Percentiles rank a stretch among this genome's conserved stretches.
phyloP scores from a whole-genome alignment of 768 basidiomycete genomes.

The Leccinum truebloodii region DNA sequence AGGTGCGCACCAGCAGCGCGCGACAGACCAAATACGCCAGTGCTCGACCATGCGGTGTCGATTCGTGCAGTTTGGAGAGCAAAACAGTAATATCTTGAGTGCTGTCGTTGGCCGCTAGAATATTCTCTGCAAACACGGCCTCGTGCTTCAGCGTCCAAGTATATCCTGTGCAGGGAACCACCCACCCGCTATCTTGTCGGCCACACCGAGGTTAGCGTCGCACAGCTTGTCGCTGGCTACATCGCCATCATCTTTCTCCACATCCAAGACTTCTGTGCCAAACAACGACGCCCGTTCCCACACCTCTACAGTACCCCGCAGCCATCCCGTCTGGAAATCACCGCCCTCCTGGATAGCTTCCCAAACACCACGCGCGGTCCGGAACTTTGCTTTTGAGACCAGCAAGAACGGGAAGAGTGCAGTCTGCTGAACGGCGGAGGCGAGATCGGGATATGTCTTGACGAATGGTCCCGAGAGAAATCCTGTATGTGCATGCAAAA shows the following conservation, averaged over 20 bases:
- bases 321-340: conserved; percentile 39
- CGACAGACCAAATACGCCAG: conserved; percentile 65
- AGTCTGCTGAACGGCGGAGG: conserved; percentile 43
- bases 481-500: conserved; percentile 54
- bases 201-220: conserved; percentile 53
- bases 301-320: conserved; percentile 54
- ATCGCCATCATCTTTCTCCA: conserved; percentile 32
- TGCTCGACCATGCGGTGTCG: conserved; percentile 51
- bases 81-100: conserved; percentile 48
- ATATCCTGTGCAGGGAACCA: neutral
- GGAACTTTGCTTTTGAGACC: conserved; percentile 69
- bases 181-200: conserved; percentile 66
- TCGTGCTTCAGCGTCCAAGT: neutral
- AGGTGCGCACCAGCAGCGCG: conserved; percentile 55
- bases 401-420: conserved; percentile 75
- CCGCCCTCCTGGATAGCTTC: conserved; percentile 50
- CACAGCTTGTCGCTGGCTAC: conserved; percentile 46
- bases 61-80: conserved; percentile 50
- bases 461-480: conserved; percentile 56
- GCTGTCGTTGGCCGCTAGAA: conserved; percentile 52
- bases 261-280: conserved; percentile 28
- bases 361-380: conserved; percentile 71
- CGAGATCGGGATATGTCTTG: conserved; percentile 28
- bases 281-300: conserved; percentile 36
- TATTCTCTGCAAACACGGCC: conserved; percentile 51